phyloP scores from a whole-genome alignment of 2,329 filamentous ascomycete species.

The Bipolaris bicolor region DNA sequence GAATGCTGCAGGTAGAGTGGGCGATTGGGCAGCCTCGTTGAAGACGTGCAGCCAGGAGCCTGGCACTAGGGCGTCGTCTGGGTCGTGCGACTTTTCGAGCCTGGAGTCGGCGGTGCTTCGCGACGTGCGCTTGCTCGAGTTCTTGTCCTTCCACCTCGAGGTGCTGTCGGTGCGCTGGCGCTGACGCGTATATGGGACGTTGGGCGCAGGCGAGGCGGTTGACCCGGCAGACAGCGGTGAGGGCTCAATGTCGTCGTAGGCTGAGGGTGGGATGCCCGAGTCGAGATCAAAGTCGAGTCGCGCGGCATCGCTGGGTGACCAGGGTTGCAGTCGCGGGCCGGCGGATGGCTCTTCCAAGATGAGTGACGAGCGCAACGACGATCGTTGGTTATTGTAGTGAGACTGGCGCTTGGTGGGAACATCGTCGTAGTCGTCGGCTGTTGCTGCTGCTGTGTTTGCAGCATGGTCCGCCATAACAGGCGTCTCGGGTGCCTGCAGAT shows the following conservation, averaged over 20 bases:
- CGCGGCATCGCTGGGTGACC: constrained; percentile 19
- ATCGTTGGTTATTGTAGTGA: constrained; percentile 47
- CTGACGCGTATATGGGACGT: constrained; percentile 19
- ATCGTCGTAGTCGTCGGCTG: constrained; percentile 17
- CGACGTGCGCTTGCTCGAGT: constrained; percentile 5
- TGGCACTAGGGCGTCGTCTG: constrained; percentile 11
- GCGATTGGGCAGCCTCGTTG: constrained; percentile 13
- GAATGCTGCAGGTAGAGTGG: constrained; percentile 5
- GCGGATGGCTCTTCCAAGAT: constrained; percentile 20
- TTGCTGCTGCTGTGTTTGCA: neutral
- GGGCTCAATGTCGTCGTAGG: constrained; percentile 22
- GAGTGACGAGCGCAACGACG: constrained; percentile 32
- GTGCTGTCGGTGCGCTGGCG: neutral
- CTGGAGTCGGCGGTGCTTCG: constrained; percentile 11
- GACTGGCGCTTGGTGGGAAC: constrained; percentile 31
- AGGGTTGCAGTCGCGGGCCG: constrained; percentile 20
- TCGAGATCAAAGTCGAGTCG: constrained; percentile 27
- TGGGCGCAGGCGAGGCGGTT: constrained; percentile 25
- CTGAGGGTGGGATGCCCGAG: constrained; percentile 10
- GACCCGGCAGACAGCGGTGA: constrained; percentile 7
- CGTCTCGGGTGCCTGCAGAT: constrained; percentile 7
- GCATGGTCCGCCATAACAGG: constrained; percentile 28
- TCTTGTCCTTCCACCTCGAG: constrained; percentile 6
- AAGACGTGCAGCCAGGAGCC: constrained; percentile 19
- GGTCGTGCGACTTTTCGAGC: neutral